Evolutionary conservation across 768 basidiomycete genomes (phyloP).

Genomic region (Termitomyces sp.): DNA sequence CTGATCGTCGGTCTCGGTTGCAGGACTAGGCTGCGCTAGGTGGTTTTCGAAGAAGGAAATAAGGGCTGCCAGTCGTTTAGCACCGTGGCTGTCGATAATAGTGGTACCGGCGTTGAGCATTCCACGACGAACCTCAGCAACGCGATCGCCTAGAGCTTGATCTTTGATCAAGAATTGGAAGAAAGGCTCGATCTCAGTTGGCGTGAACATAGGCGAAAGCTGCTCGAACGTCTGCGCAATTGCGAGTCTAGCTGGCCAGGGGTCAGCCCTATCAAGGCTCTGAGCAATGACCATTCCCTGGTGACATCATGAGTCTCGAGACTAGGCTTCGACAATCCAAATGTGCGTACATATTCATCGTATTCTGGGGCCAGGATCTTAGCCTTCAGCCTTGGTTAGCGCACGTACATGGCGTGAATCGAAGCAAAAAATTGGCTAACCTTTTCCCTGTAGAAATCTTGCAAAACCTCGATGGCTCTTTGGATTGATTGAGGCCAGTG

Average conservation of each 20-base stretch:
- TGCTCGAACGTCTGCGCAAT: slow-evolving; percentile 65
- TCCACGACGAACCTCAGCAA: slow-evolving; percentile 74
- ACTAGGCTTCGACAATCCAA: background rate
- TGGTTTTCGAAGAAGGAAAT: slow-evolving; percentile 82
- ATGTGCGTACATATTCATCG: slow-evolving; percentile 76
- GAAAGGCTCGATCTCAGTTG: slow-evolving; percentile 63
- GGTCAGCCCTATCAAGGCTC: slow-evolving; percentile 84
- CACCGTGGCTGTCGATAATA: slow-evolving; percentile 83
- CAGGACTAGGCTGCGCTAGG: slow-evolving; percentile 52
- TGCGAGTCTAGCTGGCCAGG: slow-evolving; percentile 82
- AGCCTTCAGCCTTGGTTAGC: slow-evolving; percentile 45
- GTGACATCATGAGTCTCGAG: background rate
- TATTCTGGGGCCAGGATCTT: slow-evolving; percentile 89
- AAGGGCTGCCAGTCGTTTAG: slow-evolving; percentile 64
- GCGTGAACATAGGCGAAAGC: slow-evolving; percentile 64
- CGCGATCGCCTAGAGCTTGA: slow-evolving; percentile 85
- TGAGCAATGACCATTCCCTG: slow-evolving; percentile 93
- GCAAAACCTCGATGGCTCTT: slow-evolving; percentile 49
- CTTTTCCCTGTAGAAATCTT: slow-evolving; percentile 83
- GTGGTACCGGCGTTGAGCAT: slow-evolving; percentile 86
- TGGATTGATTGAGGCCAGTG: slow-evolving; percentile 62
- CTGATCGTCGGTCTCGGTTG: slow-evolving; percentile 76
- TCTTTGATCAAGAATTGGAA: slow-evolving; percentile 86
- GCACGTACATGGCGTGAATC: background rate
- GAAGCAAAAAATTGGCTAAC: slow-evolving; percentile 30